Conservation (phyloP, 257 asterid species). For the Coffea canephora region DNA sequence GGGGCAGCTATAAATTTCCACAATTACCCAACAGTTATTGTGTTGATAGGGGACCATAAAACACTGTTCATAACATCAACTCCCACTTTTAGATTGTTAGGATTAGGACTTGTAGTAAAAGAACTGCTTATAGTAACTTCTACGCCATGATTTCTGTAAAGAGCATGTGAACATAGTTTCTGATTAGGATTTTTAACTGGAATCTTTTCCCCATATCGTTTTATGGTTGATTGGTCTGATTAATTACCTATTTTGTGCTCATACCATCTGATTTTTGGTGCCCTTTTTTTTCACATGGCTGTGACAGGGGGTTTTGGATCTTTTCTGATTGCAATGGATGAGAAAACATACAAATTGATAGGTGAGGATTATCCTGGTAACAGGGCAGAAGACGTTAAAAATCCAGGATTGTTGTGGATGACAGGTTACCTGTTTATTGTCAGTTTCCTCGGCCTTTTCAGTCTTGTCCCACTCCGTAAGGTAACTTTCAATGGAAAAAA, state of each 20-base stretch:
- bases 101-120: too few species aligned
- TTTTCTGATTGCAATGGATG: constrained; percentile 89
- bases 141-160: too few species aligned
- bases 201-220: neutral
- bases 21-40: too few species aligned
- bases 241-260: neutral
- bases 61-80: too few species aligned
- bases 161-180: too few species aligned
- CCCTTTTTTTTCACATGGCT: neutral
- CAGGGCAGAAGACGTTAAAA: constrained; percentile 86
- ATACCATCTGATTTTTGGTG: neutral
- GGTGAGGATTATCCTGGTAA: constrained; percentile 96
- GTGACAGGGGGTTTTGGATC: constrained; percentile 90
- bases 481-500: constrained; percentile 26
- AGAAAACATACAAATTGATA: constrained; percentile 79
- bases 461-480: constrained; percentile 96
- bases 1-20: too few species aligned
- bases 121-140: too few species aligned
- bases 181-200: too few species aligned
- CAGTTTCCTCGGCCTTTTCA: constrained; percentile 89
- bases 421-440: constrained; percentile 79
- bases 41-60: too few species aligned
- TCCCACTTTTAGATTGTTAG: too few species aligned
- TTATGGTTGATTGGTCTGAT: neutral
- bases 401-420: constrained; percentile 94